These are phyloP conservation scores for Fraxinus baroniana DNA, from an alignment of 305 asterid species.

Conservation along the genomic window DNA sequence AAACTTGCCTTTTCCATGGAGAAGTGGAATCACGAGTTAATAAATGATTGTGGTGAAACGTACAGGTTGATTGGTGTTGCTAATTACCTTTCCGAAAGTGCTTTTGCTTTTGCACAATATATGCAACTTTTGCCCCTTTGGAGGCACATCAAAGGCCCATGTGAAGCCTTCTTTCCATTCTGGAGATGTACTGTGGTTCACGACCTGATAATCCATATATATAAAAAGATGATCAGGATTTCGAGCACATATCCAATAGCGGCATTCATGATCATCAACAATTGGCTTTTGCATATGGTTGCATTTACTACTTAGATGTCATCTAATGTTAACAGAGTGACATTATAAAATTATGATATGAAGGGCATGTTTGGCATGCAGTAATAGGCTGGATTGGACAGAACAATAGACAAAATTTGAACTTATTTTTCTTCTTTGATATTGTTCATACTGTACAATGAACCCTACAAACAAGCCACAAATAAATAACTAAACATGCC, in stretches of 20 bases:
- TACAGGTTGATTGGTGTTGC: slow-evolving; percentile 11
- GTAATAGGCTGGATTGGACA: slow-evolving; percentile 1
- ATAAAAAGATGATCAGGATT: slow-evolving; percentile 13
- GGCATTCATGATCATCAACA: not conserved
- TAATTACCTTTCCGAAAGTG: slow-evolving; percentile 82
- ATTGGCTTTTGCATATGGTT: not conserved
- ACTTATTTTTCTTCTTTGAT: not conserved
- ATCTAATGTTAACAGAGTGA: not conserved
- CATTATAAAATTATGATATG: not conserved
- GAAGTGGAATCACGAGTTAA: not conserved
- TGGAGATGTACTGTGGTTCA: slow-evolving; percentile 64
- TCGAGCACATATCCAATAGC: not conserved
- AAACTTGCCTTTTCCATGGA: not conserved
- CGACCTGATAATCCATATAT: slow-evolving; percentile 44
- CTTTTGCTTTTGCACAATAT: slow-evolving; percentile 67
- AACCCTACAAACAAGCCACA: not conserved
- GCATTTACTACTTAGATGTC: not conserved
- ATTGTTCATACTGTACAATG: not conserved
- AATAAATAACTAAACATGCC: not conserved
- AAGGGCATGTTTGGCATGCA: not conserved
- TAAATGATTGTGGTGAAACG: not conserved
- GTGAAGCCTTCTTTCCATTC: slow-evolving; percentile 86
- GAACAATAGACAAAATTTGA: not conserved
- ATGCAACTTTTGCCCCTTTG: slow-evolving; percentile 84
- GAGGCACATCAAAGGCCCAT: slow-evolving; percentile 93